Percentiles rank a stretch among this genome's conserved stretches.
phyloP scores from a whole-genome alignment of 176 grass and related monocot genomes.

The Cenchrus fungigraminus region DNA sequence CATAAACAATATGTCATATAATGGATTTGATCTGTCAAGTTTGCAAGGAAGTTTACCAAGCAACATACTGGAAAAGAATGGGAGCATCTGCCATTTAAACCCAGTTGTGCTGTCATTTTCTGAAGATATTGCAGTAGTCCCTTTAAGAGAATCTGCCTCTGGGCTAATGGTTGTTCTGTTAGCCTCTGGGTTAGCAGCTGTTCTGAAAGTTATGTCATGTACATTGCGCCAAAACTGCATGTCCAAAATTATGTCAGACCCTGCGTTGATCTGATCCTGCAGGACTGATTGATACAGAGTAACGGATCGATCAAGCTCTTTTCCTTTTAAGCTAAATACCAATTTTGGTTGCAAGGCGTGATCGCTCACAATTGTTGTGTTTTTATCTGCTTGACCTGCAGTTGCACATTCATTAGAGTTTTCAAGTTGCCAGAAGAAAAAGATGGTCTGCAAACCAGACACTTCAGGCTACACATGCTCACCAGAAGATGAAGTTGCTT shows the following conservation, averaged over 20 bases:
- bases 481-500: constrained; percentile 48
- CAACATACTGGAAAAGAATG: constrained; percentile 79
- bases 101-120: constrained; percentile 40
- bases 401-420: constrained; percentile 43
- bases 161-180: constrained; percentile 45
- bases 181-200: constrained; percentile 43
- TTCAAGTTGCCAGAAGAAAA: constrained; percentile 24
- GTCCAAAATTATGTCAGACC: constrained; percentile 81
- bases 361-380: constrained; percentile 17
- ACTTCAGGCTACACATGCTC: constrained; percentile 29
- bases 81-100: constrained; percentile 61
- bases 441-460: background rate
- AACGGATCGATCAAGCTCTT: constrained; percentile 70
- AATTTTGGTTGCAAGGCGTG: constrained; percentile 52
- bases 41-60: constrained; percentile 77
- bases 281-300: constrained; percentile 93
- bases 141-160: constrained; percentile 33
- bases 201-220: constrained; percentile 75
- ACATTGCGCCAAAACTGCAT: constrained; percentile 81
- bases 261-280: constrained; percentile 68
- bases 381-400: constrained; percentile 50
- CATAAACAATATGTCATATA: constrained; percentile 93
- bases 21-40: constrained; percentile 66
- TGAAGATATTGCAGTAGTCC: constrained; percentile 37
- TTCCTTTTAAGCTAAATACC: constrained; percentile 77